Evolutionary conservation across 352 stramenopile species (phyloP), one percentile per base, ranked within the genome.

Genomic region (Pythium inflatum): DNA sequence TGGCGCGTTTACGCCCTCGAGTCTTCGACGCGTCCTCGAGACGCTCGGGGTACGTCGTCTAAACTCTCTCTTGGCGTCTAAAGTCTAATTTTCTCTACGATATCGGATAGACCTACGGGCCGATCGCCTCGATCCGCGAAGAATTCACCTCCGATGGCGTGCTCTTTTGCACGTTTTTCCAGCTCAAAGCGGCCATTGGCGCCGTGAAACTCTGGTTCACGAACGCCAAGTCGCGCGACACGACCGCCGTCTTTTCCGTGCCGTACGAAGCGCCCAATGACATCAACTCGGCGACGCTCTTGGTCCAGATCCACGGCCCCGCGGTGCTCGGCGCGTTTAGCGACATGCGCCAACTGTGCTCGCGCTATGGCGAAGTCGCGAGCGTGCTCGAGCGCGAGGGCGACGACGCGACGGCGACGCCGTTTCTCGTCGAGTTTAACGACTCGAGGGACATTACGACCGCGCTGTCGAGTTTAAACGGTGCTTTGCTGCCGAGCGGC

Each of bases 371-470:
- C 13, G 81, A 90, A 66, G 81, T 95, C 38, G 83, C 85, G 9
- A 91, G 81, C 56, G 77, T 94, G n/a, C 63, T 91, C 49, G 85
- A 88, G 66, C 56, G 57, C 5, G 66, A 72, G 22, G 36, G 9
- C 13, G 73, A 79, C 41, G 78, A 90, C 22, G 40, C 63, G 24
- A 69, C 75, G 34, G 50, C 72, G 13, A 72, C 65, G 62, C 82
- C 79, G 62, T 94, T 80, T 63, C 77, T 92, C 7, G 77, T 95
- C 31, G 86, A 95, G 68, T 93, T 85, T 66, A 88, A 90, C 60
- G 88, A 95, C 60, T 75, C 77, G 0, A 82, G 88, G 0, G 82
- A 79, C 14, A 68, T 95, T 2, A 51, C 69, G 0, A 63, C 48
- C 4, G 87, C 82, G 1, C 70, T 95, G 6, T 74, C 56, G 18